Evolutionary conservation across 1,284 basidiomycete species (phyloP), one percentile per base, ranked within the genome.

Genomic region (Malassezia cuniculi): DNA sequence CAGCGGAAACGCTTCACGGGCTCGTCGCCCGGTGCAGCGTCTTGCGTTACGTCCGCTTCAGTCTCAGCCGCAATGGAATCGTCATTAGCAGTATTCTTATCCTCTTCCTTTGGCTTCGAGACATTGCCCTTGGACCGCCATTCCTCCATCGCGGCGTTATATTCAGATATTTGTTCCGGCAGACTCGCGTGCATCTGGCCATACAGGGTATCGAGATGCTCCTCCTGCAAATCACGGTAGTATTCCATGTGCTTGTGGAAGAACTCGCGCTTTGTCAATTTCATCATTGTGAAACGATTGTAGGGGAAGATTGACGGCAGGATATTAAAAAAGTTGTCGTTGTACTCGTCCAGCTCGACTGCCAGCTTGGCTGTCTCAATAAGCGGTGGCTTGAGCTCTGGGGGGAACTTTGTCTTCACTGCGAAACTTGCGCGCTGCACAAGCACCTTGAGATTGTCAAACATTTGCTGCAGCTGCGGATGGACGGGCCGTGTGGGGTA

Each of bases 281-380:
- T 66, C 51, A 54, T 60, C 54, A 71, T 63, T 4, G 71, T 71
- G 67, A 83, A 90, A 55, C 82, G 80, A 69, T 93, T 93, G 66
- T 90, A 90, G 0, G 85, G 85, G 60, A 93, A 89, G 29, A 90
- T 70, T 20, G 71, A 73, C 0, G 86, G 85, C 77, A 93, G 81
- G 26, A 81, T 72, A 57, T 78, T 80, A 71, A 90, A 90, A 65
- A 89, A 90, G 60, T 83, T 78, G 15, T 89, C 84, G 56, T 85
- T 80, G 69, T 87, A 90, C 65, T 89, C 82, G 66, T 79, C 82
- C 25, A 85, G 73, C 36, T 76, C 72, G 55, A 90, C 78, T 0
- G 89, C 89, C 36, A 80, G 74, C 34, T 82, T 69, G 1, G 85
- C 82, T 24, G 84, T 76, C 21, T 77, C 69, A 21, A 75, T 71